Evolutionary conservation across 257 asterid species (phyloP).

Genomic region (Knoxia roxburghii): DNA sequence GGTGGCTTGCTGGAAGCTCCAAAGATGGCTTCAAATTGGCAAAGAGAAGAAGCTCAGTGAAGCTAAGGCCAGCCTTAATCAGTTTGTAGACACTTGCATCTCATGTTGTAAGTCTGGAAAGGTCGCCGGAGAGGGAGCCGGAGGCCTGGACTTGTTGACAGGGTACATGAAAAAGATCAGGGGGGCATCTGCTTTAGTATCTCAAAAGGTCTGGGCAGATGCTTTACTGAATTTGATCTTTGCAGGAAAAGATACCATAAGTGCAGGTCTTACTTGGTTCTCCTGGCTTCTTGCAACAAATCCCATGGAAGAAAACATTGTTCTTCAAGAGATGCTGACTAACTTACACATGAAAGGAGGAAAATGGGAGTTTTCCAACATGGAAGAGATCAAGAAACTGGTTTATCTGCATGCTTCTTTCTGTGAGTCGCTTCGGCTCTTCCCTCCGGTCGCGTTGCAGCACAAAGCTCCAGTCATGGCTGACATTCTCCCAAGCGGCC

Average conservation of each 20-base stretch:
- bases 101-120: neutral
- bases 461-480: neutral
- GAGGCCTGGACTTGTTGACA: conserved; percentile 7
- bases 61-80: neutral
- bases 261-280: conserved; percentile 12
- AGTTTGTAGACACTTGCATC: neutral
- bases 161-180: conserved; percentile 1
- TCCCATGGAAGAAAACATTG: neutral
- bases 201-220: conserved; percentile 5
- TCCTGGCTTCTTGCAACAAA: conserved; percentile 4
- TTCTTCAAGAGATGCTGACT: neutral
- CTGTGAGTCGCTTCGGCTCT: conserved; percentile 7
- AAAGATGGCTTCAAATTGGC: conserved; percentile 1
- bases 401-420: neutral
- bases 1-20: conserved; percentile 5
- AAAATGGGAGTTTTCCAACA: conserved; percentile 2
- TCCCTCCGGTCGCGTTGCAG: conserved; percentile 7
- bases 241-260: conserved; percentile 5
- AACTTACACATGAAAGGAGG: conserved; percentile 1
- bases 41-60: neutral
- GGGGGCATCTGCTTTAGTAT: neutral
- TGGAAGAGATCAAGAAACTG: neutral
- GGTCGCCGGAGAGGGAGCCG: neutral
- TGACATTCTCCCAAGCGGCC: conserved; percentile 5
- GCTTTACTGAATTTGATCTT: conserved; percentile 6